Percentiles rank a stretch among this genome's conserved stretches.
phyloP scores from a whole-genome alignment of 352 stramenopile species.

The Phytophthora niederhauseri region DNA sequence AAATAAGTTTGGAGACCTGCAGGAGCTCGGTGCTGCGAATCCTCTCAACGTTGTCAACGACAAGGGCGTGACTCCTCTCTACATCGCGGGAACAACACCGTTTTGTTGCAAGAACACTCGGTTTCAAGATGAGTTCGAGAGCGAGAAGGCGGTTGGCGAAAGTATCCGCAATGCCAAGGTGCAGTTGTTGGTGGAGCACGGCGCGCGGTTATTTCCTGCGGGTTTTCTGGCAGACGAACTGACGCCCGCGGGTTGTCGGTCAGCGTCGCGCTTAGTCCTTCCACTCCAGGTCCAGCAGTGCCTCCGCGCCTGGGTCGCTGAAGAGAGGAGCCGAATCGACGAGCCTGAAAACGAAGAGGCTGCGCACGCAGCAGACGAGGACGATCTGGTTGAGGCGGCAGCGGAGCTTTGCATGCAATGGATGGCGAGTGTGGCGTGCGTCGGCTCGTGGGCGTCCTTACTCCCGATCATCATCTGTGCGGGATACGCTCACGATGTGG shows the following conservation, averaged over 20 bases:
- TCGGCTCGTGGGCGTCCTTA: neutral
- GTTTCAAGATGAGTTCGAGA: neutral
- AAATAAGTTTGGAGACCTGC: slow-evolving; percentile 15
- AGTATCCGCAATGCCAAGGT: slow-evolving; percentile 4
- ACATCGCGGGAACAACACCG: slow-evolving; percentile 9
- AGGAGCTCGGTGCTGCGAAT: slow-evolving; percentile 2
- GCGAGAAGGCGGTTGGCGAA: neutral
- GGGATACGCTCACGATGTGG: slow-evolving; percentile 24
- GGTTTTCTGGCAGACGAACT: neutral
- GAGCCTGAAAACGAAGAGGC: slow-evolving; percentile 12
- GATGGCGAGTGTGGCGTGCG: slow-evolving; percentile 12
- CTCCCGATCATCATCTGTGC: slow-evolving; percentile 20
- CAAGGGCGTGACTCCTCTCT: slow-evolving; percentile 17
- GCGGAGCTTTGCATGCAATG: slow-evolving; percentile 23
- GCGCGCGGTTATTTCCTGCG: slow-evolving; percentile 8
- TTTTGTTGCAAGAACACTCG: neutral
- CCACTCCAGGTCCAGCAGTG: slow-evolving; percentile 11
- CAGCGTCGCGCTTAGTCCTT: neutral
- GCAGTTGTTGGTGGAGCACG: slow-evolving; percentile 17
- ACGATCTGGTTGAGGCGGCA: neutral
- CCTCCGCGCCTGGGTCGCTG: neutral
- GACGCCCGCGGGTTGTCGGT: neutral
- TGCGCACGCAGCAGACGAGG: neutral
- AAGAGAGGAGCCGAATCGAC: neutral
- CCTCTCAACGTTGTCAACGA: slow-evolving; percentile 18